Evolutionary conservation across 306 rosid species (phyloP).

Genomic region (Delonix regia): DNA sequence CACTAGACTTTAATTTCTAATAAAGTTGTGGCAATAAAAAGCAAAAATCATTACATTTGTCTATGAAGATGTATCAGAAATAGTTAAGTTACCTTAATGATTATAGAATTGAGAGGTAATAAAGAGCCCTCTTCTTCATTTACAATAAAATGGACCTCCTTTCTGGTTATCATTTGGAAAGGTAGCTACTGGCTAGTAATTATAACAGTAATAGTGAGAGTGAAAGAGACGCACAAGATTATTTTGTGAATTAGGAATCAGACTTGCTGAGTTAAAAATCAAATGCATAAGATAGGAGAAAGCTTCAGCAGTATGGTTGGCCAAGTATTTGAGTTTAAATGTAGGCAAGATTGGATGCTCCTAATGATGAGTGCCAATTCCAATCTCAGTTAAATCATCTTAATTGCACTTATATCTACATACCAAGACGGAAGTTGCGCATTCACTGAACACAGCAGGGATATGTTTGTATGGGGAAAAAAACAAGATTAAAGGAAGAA

Average conservation of each 20-base stretch:
- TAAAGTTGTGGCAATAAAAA: too few species aligned
- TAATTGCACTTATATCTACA: neutral
- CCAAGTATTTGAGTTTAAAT: neutral
- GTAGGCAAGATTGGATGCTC: neutral
- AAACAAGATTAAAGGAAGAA: neutral
- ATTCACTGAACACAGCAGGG: neutral
- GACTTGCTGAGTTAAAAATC: neutral
- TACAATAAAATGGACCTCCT: neutral
- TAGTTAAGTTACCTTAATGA: too few species aligned
- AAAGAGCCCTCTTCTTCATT: neutral
- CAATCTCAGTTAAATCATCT: constrained; percentile 4
- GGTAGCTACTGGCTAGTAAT: neutral
- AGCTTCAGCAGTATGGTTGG: neutral
- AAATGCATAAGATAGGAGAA: constrained; percentile 14
- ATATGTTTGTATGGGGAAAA: neutral
- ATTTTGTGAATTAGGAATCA: constrained; percentile 11
- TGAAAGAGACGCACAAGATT: constrained; percentile 24
- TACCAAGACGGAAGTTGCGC: neutral
- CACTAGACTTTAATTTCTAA: too few species aligned
- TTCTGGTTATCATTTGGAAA: neutral
- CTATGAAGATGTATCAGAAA: too few species aligned
- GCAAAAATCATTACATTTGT: neutral
- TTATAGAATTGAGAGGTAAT: neutral
- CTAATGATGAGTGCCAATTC: neutral
- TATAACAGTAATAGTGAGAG: neutral